Evolutionary conservation across 805 yeast genomes (phyloP).

Genomic region (Hanseniaspora occidentalis): DNA sequence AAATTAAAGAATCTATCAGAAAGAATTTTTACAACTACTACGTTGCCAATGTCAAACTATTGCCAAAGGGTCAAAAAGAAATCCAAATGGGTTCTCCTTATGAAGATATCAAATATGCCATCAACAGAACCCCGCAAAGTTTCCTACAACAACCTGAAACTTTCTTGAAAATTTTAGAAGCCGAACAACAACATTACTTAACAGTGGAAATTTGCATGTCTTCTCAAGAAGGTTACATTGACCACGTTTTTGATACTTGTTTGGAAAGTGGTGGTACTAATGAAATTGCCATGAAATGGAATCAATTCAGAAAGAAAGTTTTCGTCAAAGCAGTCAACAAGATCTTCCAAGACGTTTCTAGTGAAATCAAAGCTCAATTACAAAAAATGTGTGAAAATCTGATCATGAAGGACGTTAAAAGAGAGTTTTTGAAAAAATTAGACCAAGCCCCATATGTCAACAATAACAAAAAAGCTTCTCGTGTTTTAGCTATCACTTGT

Average conservation of each 20-base stretch:
- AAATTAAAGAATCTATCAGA: constrained; percentile 59
- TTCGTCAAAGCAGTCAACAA: constrained; percentile 56
- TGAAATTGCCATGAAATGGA: constrained; percentile 71
- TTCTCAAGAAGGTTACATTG: constrained; percentile 27
- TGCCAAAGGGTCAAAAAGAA: constrained; percentile 70
- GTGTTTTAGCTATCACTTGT: constrained; percentile 67
- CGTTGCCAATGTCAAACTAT: constrained; percentile 56
- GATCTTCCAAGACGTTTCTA: constrained; percentile 51
- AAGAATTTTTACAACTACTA: constrained; percentile 52
- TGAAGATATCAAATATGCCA: constrained; percentile 84
- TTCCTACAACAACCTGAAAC: constrained; percentile 66
- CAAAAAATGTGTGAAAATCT: constrained; percentile 63
- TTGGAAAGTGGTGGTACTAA: constrained; percentile 70
- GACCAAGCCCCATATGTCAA: constrained; percentile 95
- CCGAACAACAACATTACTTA: constrained; percentile 69
- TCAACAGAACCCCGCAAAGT: constrained; percentile 66
- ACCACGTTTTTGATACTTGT: constrained; percentile 37
- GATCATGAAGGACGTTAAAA: constrained; percentile 58
- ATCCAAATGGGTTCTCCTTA: constrained; percentile 74
- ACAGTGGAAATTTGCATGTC: constrained; percentile 45
- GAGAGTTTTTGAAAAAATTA: constrained; percentile 51
- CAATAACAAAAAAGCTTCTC: constrained; percentile 66
- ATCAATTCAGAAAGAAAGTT: constrained; percentile 54
- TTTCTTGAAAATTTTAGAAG: constrained; percentile 81
- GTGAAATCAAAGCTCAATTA: constrained; percentile 73